Percentiles rank a stretch among this genome's conserved stretches.
Conservation (phyloP, 2,329 filamentous ascomycete species). For the Lasiodiplodia sp. region DNA sequence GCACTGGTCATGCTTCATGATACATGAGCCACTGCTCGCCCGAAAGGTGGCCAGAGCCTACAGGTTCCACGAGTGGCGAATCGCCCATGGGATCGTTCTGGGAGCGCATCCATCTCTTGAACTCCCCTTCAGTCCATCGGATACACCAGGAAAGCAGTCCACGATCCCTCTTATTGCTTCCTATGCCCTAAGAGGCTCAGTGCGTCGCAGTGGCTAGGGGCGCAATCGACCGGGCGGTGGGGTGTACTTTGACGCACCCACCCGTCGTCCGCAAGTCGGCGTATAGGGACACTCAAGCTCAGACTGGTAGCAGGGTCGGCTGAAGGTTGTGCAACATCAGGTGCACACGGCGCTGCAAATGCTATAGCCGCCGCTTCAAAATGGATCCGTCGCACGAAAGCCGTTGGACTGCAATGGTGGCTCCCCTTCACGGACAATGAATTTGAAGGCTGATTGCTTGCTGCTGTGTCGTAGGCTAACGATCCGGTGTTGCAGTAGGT, state of each 20-base stretch:
- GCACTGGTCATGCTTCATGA: background rate
- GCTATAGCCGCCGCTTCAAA: slow-evolving; percentile 13
- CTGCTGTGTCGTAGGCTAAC: background rate
- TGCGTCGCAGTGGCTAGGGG: background rate
- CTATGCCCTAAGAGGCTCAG: background rate
- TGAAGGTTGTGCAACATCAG: slow-evolving; percentile 3
- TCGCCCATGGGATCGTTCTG: background rate
- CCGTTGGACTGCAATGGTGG: background rate
- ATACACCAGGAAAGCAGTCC: no score
- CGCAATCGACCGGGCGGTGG: background rate
- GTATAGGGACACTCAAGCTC: no score
- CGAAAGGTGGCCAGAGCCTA: background rate
- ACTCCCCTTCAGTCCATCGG: background rate
- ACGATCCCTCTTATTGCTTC: background rate
- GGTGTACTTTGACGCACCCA: background rate
- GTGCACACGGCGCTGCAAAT: slow-evolving; percentile 8
- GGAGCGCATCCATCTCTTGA: background rate
- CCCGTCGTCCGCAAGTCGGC: background rate
- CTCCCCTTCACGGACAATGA: background rate
- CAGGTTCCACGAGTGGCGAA: background rate
- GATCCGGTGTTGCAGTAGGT: background rate
- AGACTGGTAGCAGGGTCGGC: background rate
- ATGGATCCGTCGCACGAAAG: background rate
- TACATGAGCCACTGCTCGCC: background rate
- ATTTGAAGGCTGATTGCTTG: background rate